phyloP scores from a whole-genome alignment of 148 eudicot species.

The Drosera capensis region DNA sequence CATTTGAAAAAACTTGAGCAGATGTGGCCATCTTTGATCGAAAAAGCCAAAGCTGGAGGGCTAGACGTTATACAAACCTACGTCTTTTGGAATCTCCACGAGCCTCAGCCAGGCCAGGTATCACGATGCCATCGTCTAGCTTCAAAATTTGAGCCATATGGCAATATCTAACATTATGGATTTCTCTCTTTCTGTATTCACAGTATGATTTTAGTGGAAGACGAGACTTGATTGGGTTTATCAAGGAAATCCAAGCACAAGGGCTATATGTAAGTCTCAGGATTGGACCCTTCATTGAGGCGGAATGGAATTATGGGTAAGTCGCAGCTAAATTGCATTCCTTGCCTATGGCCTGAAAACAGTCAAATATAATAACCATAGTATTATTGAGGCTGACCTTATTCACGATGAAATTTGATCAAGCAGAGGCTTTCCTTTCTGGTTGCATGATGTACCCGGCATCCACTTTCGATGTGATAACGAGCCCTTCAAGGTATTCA shows the following conservation, averaged over 20 bases:
- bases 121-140: not conserved
- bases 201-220: constrained; percentile 69
- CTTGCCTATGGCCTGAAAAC: not conserved
- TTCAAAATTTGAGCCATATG: no score
- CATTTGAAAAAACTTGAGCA: constrained; percentile 6
- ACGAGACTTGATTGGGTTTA: constrained; percentile 36
- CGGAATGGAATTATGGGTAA: constrained; percentile 66
- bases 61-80: constrained; percentile 77
- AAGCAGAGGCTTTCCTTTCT: constrained; percentile 41
- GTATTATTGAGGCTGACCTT: no score
- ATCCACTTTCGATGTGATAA: constrained; percentile 36
- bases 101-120: constrained; percentile 54
- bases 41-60: constrained; percentile 87
- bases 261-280: constrained; percentile 48
- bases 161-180: not conserved
- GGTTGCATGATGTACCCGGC: constrained; percentile 39
- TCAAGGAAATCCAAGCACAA: constrained; percentile 47
- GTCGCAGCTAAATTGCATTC: not conserved
- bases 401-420: not conserved
- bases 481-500: constrained; percentile 30
- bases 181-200: not conserved
- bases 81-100: constrained; percentile 73
- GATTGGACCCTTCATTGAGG: constrained; percentile 55
- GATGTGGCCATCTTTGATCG: constrained; percentile 96
- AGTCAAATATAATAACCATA: constrained; percentile 7